Percentiles rank a stretch among this genome's conserved stretches.
These are phyloP conservation scores for Anacardium occidentale DNA, from an alignment of 345 rosid genomes.

Conservation along the genomic window DNA sequence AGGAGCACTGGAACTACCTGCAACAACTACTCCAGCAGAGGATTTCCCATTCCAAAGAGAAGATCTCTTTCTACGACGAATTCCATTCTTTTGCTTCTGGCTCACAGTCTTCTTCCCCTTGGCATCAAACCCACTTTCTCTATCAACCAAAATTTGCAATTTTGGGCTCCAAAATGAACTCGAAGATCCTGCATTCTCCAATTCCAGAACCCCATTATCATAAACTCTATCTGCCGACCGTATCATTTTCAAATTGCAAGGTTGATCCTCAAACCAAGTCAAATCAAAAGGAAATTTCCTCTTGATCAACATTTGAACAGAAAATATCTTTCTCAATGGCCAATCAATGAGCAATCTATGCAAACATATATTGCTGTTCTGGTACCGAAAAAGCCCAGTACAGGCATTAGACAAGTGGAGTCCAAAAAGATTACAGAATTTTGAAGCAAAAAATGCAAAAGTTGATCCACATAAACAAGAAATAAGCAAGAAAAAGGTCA, in stretches of 20 bases:
- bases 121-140: constrained; percentile 38
- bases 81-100: constrained; percentile 46
- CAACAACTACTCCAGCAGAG: constrained; percentile 25
- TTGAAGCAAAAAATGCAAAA: constrained; percentile 44
- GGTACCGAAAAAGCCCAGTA: constrained; percentile 48
- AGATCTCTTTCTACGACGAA: constrained; percentile 44
- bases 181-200: constrained; percentile 31
- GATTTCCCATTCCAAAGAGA: constrained; percentile 36
- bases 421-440: constrained; percentile 44
- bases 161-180: constrained; percentile 29
- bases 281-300: constrained; percentile 43
- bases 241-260: constrained; percentile 19
- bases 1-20: constrained; percentile 22
- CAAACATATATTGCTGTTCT: constrained; percentile 40
- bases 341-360: constrained; percentile 49
- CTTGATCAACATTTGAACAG: constrained; percentile 45
- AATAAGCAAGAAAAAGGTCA: constrained; percentile 58
- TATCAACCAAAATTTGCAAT: constrained; percentile 30
- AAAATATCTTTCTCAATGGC: constrained; percentile 46
- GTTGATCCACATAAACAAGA: constrained; percentile 61
- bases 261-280: constrained; percentile 33
- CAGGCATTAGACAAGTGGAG: constrained; percentile 62
- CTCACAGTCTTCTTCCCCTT: constrained; percentile 45
- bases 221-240: constrained; percentile 15
- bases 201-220: constrained; percentile 22